phyloP scores from a whole-genome alignment of 805 yeast genomes.

The Diddensiella santjacobensis region DNA sequence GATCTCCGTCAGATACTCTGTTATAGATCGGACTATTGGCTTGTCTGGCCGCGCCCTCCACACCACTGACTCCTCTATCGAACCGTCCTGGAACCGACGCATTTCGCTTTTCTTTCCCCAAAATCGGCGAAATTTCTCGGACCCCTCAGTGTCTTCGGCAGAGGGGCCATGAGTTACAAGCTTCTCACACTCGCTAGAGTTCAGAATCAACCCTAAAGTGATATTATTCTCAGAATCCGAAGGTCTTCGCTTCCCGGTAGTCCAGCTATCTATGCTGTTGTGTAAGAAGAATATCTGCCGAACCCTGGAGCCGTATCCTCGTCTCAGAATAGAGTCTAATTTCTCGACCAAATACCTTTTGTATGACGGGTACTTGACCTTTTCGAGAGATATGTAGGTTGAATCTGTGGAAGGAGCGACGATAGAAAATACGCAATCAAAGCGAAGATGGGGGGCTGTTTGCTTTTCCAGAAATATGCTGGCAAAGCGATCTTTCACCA shows the following conservation, averaged over 20 bases:
- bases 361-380: slow-evolving; percentile 64
- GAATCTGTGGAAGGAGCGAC: slow-evolving; percentile 38
- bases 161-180: slow-evolving; percentile 84
- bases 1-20: slow-evolving; percentile 55
- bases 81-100: slow-evolving; percentile 90
- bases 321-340: slow-evolving; percentile 48
- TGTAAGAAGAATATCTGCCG: slow-evolving; percentile 16
- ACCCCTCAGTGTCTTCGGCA: slow-evolving; percentile 54
- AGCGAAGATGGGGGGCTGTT: slow-evolving; percentile 49
- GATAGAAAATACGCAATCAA: slow-evolving; percentile 58
- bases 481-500: slow-evolving; percentile 77
- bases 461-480: slow-evolving; percentile 63
- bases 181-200: slow-evolving; percentile 72
- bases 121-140: slow-evolving; percentile 68
- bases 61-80: slow-evolving; percentile 83
- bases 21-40: slow-evolving; percentile 62
- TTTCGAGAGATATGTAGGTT: slow-evolving; percentile 62
- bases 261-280: slow-evolving; percentile 11
- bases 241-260: slow-evolving; percentile 12
- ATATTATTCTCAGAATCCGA: slow-evolving; percentile 12
- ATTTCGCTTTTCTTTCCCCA: slow-evolving; percentile 88
- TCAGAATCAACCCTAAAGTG: slow-evolving; percentile 60
- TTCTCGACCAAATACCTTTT: slow-evolving; percentile 63
- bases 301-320: slow-evolving; percentile 50
- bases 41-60: slow-evolving; percentile 61